Percentiles rank a stretch among this genome's conserved stretches.
Conservation (phyloP, 176 grass and related monocot species). For the Zea luxurians region DNA sequence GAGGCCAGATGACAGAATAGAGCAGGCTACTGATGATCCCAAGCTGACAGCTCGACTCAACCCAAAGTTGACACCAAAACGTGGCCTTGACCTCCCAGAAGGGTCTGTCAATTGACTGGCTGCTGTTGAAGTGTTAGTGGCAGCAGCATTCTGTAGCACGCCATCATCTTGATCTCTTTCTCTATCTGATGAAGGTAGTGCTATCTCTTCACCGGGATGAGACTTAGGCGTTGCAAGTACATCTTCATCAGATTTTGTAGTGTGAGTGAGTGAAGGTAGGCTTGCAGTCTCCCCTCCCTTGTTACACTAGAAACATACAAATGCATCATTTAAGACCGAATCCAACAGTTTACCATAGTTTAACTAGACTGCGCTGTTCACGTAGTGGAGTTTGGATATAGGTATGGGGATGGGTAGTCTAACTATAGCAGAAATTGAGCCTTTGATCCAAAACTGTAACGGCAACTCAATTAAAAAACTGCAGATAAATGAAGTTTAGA, state of each 20-base stretch:
- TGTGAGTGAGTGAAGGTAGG: neutral
- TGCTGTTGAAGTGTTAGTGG: slow-evolving; percentile 16
- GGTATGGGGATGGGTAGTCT: too few species aligned
- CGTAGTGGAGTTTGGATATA: too few species aligned
- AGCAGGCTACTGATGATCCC: slow-evolving; percentile 66
- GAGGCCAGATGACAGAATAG: slow-evolving; percentile 56
- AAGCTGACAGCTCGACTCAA: slow-evolving; percentile 84
- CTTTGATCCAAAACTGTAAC: neutral
- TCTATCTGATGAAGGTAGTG: slow-evolving; percentile 28
- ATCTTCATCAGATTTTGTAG: slow-evolving; percentile 42
- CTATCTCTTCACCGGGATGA: slow-evolving; percentile 39
- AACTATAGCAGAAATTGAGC: neutral
- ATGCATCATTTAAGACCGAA: neutral
- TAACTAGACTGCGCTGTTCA: too few species aligned
- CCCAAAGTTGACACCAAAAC: slow-evolving; percentile 69
- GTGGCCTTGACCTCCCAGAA: slow-evolving; percentile 43
- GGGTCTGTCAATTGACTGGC: slow-evolving; percentile 30
- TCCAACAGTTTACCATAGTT: too few species aligned
- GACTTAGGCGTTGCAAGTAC: slow-evolving; percentile 28
- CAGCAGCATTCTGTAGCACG: slow-evolving; percentile 34
- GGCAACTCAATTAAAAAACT: neutral
- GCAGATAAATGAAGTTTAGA: neutral
- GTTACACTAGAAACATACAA: slow-evolving; percentile 38
- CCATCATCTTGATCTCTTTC: slow-evolving; percentile 44
- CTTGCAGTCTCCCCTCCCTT: slow-evolving; percentile 38